Evolutionary conservation across 768 basidiomycete species (phyloP).

Genomic region (Steccherinum ochraceum): DNA sequence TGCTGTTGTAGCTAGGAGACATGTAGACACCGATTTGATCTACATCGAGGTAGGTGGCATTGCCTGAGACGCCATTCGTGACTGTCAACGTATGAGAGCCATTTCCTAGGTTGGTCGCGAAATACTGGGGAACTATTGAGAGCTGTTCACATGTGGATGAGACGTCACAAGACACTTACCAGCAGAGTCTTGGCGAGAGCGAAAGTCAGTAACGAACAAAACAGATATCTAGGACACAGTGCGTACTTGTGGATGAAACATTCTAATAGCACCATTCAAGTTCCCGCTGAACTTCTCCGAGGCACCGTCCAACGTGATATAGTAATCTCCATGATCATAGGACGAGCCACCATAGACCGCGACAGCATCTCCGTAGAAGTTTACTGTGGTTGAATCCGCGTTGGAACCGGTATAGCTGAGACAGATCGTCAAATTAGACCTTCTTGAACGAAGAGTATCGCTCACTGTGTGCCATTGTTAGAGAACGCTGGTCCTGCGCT

Average conservation of each 20-base stretch:
- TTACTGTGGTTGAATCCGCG: slow-evolving; percentile 36
- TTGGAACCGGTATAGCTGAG: slow-evolving; percentile 34
- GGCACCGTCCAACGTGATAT: slow-evolving; percentile 39
- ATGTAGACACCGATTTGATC: slow-evolving; percentile 34
- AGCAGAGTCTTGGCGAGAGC: slow-evolving; percentile 17
- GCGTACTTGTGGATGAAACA: slow-evolving; percentile 28
- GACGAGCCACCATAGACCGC: slow-evolving; percentile 48
- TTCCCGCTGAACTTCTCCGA: slow-evolving; percentile 29
- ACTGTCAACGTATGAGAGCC: slow-evolving; percentile 34
- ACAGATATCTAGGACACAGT: background rate
- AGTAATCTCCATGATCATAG: slow-evolving; percentile 43
- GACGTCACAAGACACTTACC: slow-evolving; percentile 9
- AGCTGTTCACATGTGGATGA: background rate
- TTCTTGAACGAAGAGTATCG: too few species aligned
- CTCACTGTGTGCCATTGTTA: slow-evolving; percentile 40
- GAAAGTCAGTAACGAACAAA: background rate
- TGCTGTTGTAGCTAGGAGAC: background rate
- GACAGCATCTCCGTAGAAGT: slow-evolving; percentile 46
- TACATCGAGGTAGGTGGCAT: slow-evolving; percentile 37
- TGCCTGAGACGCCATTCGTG: slow-evolving; percentile 24
- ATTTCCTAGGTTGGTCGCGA: slow-evolving; percentile 31
- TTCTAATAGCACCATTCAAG: slow-evolving; percentile 26
- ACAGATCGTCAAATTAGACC: too few species aligned
- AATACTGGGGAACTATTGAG: slow-evolving; percentile 28
- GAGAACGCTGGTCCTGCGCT: slow-evolving; percentile 22